A percentile compares a stretch with the other conserved stretches of the same genome.
Conservation (phyloP, 176 grass and related monocot genomes). For the Ensete glaucum region DNA sequence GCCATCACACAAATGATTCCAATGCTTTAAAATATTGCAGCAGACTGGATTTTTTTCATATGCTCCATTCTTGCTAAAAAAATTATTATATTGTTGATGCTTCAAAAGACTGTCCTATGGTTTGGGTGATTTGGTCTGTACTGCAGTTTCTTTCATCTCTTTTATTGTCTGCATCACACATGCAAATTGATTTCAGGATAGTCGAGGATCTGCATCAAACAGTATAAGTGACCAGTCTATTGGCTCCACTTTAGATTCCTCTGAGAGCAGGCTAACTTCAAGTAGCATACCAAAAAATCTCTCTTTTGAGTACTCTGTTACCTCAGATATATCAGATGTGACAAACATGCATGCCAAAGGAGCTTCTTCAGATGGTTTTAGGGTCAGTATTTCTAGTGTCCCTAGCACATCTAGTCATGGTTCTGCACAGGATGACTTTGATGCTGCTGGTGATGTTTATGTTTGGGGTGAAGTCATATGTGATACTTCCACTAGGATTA, state of each 20-base stretch:
- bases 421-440: constrained; percentile 80
- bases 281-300: constrained; percentile 50
- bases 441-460: constrained; percentile 87
- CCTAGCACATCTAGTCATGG: constrained; percentile 99
- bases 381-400: constrained; percentile 89
- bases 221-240: constrained; percentile 1
- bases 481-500: constrained; percentile 24
- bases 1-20: not conserved
- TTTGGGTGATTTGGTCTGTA: not conserved
- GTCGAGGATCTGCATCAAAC: not conserved
- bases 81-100: not conserved
- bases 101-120: not conserved
- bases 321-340: constrained; percentile 64
- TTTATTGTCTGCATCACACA: not conserved
- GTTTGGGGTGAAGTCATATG: constrained; percentile 88
- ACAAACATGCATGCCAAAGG: constrained; percentile 93
- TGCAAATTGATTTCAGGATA: not conserved
- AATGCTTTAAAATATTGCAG: not conserved
- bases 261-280: constrained; percentile 69
- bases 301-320: constrained; percentile 48
- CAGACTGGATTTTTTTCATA: not conserved
- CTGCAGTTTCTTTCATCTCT: not conserved
- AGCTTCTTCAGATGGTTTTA: constrained; percentile 56
- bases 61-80: not conserved
- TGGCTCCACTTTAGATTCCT: constrained; percentile 20